Conservation (phyloP, 2,329 filamentous ascomycete species). For the Phaeosphaeria sp. region DNA sequence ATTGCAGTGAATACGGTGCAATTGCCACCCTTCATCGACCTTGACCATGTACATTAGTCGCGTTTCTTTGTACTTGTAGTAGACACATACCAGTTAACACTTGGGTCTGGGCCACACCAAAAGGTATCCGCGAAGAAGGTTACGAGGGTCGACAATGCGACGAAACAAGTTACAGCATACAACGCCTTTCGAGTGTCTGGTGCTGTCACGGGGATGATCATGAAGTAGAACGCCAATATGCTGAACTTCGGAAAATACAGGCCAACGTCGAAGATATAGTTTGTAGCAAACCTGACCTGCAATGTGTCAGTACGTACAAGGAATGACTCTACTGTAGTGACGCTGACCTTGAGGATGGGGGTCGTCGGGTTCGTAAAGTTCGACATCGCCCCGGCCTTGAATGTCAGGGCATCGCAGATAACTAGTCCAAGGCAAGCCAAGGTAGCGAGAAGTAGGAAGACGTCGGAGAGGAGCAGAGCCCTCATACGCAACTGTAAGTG, state of each 20-base stretch:
- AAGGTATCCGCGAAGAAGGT: conserved; percentile 14
- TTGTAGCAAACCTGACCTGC: conserved; percentile 14
- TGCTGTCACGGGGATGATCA: conserved; percentile 10
- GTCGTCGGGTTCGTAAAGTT: not conserved
- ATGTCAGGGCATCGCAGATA: conserved; percentile 11
- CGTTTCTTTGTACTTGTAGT: not conserved
- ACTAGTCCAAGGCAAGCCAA: conserved; percentile 1
- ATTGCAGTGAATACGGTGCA: conserved; percentile 9
- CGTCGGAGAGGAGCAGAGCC: conserved; percentile 4
- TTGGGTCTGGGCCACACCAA: conserved; percentile 10
- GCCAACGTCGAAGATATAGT: conserved; percentile 15
- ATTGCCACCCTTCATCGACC: not conserved
- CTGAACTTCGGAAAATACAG: conserved; percentile 14
- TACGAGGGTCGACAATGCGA: conserved; percentile 4
- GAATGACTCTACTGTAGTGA: not conserved
- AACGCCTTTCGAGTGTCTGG: conserved; percentile 4
- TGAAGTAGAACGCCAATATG: conserved; percentile 13
- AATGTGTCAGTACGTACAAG: not conserved
- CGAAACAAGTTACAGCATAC: conserved; percentile 6
- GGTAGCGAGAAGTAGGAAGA: conserved; percentile 4
- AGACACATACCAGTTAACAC: conserved; percentile 9
- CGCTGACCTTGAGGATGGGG: not conserved
- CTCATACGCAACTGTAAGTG: conserved; percentile 1
- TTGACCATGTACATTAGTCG: not conserved
- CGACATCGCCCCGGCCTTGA: conserved; percentile 9